Evolutionary conservation across 2,329 filamentous ascomycete genomes (phyloP).

Genomic region (Xylariaceae sp.): DNA sequence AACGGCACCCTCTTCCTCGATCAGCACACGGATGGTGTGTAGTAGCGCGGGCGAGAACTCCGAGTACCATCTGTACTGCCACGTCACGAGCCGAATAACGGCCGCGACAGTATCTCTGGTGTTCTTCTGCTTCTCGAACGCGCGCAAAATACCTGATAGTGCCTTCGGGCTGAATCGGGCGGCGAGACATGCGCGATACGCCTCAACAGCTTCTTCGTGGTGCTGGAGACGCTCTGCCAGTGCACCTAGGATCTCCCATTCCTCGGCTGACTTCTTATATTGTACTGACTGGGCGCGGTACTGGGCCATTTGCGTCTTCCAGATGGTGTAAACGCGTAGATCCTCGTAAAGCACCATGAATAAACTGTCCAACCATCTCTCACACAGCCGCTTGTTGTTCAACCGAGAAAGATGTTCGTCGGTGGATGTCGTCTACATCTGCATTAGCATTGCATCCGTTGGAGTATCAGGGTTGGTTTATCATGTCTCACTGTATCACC

Average conservation of each 20-base stretch:
- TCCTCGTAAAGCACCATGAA: constrained; percentile 99
- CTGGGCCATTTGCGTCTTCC: constrained; percentile 96
- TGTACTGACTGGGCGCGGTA: constrained; percentile 89
- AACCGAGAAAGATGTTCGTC: constrained; percentile 81
- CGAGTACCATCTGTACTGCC: constrained; percentile 99
- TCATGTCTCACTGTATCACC: constrained; percentile 28
- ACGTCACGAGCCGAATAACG: constrained; percentile 88
- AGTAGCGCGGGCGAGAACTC: constrained; percentile 95
- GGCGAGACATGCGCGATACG: constrained; percentile 81
- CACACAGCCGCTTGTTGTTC: constrained; percentile 94
- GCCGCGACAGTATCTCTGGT: constrained; percentile 77
- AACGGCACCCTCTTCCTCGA: constrained; percentile 95
- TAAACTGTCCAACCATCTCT: constrained; percentile 95
- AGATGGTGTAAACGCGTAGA: constrained; percentile 96
- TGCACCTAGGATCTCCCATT: constrained; percentile 96
- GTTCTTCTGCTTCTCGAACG: constrained; percentile 74
- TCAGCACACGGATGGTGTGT: constrained; percentile 82
- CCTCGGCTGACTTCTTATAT: constrained; percentile 94
- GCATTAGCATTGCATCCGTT: constrained; percentile 17
- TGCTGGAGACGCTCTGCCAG: constrained; percentile 92
- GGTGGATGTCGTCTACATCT: constrained; percentile 53
- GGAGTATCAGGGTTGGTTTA: background rate
- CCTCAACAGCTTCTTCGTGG: constrained; percentile 84
- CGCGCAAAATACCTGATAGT: constrained; percentile 75
- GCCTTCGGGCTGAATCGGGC: constrained; percentile 93